Evolutionary conservation across 768 basidiomycete genomes (phyloP).

Genomic region (Podaxis sp.): DNA sequence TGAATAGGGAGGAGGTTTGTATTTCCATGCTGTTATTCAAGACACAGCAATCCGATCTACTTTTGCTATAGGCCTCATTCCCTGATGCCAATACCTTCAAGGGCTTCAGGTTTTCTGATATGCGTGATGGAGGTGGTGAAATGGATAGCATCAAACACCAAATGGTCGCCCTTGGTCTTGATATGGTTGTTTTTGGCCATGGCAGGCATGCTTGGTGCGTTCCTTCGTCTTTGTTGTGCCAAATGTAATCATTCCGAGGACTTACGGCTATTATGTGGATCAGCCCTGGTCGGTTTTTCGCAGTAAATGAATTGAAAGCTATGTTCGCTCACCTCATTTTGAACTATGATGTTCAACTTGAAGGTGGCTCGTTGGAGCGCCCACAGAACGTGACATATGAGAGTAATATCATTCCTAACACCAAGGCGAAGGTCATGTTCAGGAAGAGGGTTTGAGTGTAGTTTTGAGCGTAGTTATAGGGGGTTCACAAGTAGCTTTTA

Average conservation of each 20-base stretch:
- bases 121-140: constrained; percentile 27
- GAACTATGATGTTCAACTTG: constrained; percentile 37
- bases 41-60: not conserved
- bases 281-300: constrained; percentile 45
- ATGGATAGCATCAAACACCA: constrained; percentile 32
- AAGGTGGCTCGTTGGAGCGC: constrained; percentile 4
- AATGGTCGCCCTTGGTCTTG: constrained; percentile 26
- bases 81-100: constrained; percentile 40
- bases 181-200: constrained; percentile 38
- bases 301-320: constrained; percentile 41
- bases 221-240: not conserved
- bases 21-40: not conserved
- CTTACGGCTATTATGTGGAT: not conserved
- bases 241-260: not conserved
- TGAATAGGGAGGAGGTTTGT: constrained; percentile 22
- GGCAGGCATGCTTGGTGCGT: constrained; percentile 34
- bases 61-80: constrained; percentile 30
- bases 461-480: not conserved
- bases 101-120: constrained; percentile 45
- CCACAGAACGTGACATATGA: constrained; percentile 1
- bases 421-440: constrained; percentile 13
- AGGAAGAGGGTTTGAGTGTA: constrained; percentile 12
- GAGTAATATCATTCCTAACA: constrained; percentile 1
- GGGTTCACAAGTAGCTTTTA: too few species aligned
- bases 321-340: constrained; percentile 37